Evolutionary conservation across 1,284 basidiomycete species (phyloP), one percentile per base, ranked within the genome.

Genomic region (Trametes hirsuta): DNA sequence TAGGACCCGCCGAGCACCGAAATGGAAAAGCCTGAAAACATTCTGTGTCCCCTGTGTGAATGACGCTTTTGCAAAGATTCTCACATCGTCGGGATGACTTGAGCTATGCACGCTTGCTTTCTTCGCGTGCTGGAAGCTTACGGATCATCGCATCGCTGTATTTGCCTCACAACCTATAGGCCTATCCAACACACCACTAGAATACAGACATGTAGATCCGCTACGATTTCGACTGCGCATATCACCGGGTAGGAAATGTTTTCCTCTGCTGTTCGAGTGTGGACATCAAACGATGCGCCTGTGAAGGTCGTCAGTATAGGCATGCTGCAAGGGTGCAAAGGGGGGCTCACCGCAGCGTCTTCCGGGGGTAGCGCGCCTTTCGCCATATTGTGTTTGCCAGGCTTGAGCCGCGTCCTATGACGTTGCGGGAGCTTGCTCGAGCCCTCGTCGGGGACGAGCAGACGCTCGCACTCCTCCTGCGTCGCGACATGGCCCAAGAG

Each of bases 381-480:
- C 2, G 91, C 91, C 89, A 91, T 91, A 69, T 93, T 93, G 66
- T 93, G 88, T 68, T 90, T 92, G 9, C 89, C 86, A 40, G 82
- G 79, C 61, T 85, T 79, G 15, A 84, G 74, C 62, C 76, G 67
- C 77, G 76, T 65, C 69, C 70, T 58, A 77, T 71, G 35, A 76
- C 76, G 18, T 73, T 58, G 61, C 69, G 53, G 78, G 67, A 63
- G 77, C 48, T 77, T 79, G 49, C 77, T 75, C 8, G 72, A 76
- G 22, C 77, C 77, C 55, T 81, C 77, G 41, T 78, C 78, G 15
- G 81, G 76, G 15, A 79, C 78, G 8, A 93, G 79, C 42, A 92
- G 72, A 18, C 81, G 81, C 39, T 77, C 79, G 67, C 90, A 94
- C 66, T 93, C 91, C 63, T 87, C 87, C 59, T 90, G 84, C 10